These are phyloP conservation scores for Hymenoscyphus fraxineus DNA, from an alignment of 2,329 filamentous ascomycete genomes.

Conservation along the genomic window DNA sequence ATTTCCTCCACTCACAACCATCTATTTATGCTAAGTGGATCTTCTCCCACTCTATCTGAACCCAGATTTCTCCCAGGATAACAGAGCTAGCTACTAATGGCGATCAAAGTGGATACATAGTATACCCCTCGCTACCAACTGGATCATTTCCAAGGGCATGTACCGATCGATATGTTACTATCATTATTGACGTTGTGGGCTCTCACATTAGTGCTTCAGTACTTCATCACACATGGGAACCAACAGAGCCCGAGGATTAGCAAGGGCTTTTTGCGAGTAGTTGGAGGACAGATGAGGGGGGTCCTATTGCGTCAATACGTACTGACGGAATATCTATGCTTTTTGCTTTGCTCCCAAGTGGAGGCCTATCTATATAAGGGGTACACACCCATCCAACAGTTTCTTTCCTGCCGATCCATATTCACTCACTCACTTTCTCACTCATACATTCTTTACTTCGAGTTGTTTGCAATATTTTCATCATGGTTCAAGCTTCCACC, in stretches of 20 bases:
- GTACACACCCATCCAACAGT: neutral
- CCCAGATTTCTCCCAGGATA: neutral
- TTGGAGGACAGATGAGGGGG: neutral
- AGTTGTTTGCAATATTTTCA: conserved; percentile 11
- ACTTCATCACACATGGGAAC: neutral
- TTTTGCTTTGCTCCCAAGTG: neutral
- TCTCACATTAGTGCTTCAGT: neutral
- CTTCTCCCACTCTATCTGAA: neutral
- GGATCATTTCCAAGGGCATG: neutral
- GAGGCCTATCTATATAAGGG: conserved; percentile 1
- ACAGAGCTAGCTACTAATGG: neutral
- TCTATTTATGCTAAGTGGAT: neutral
- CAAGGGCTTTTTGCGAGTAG: neutral
- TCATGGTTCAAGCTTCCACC: conserved; percentile 28
- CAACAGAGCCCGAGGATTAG: neutral
- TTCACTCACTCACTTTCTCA: conserved; percentile 1
- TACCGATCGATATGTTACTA: neutral
- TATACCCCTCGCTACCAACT: neutral
- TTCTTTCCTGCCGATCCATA: neutral
- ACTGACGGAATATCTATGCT: neutral
- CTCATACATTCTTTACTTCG: conserved; percentile 3
- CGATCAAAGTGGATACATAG: neutral
- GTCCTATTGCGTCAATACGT: neutral
- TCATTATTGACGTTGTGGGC: neutral
- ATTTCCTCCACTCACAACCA: neutral